Base-by-base conservation (phyloP, 768 basidiomycete genomes). In the Lactifluus piperatus region DNA sequence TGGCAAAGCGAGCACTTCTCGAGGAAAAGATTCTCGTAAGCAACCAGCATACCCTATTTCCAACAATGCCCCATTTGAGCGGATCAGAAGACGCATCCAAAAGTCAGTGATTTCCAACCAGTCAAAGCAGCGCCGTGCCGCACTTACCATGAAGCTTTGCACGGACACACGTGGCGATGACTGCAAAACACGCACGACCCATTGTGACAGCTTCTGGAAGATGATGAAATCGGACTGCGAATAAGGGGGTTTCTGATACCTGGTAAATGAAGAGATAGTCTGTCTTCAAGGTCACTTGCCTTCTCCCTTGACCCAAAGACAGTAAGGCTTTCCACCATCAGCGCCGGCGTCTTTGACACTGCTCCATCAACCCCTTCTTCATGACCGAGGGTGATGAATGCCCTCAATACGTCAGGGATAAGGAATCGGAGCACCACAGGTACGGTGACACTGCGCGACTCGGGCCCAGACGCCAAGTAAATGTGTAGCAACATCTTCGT, bases 221-320 rank as follows among this genome's bases (percentile, higher is more conserved):
- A 84, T 83, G 13, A 73, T 67, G 69, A 78, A 90, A 36, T 82
- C 80, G 13, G 86, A 87, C 64, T 86, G 82, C 16, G 81, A 81
- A 68, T 89, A 84, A 3, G 84, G 82, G 30, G 78, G 70, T 72
- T 82, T 86, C 86, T 88, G 60, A 11, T 49, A 30, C 16, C 36
- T 36, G 45, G 44, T 50, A 8, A 60, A 41, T 24, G 36, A 44
- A 18, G 22, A 50, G 20, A 27, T 29, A 16, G 5, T 27, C 16
- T 13, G 14, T 51, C 2, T 9, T 43, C 7, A 32, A 11, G 22
- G 20, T 50, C 49, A 67, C 57, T 52, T 62, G 85, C 88, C 73
- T 74, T 77, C 74, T 91, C 89, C 65, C 88, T 75, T 24, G 88
- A 82, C 6, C 85, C 88, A 68, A 89, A 87, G 10, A 78, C 79